A percentile compares a stretch with the other conserved stretches of the same genome.
Conservation (phyloP, 495 filamentous ascomycete species). For the Daldinia vernicosa region DNA sequence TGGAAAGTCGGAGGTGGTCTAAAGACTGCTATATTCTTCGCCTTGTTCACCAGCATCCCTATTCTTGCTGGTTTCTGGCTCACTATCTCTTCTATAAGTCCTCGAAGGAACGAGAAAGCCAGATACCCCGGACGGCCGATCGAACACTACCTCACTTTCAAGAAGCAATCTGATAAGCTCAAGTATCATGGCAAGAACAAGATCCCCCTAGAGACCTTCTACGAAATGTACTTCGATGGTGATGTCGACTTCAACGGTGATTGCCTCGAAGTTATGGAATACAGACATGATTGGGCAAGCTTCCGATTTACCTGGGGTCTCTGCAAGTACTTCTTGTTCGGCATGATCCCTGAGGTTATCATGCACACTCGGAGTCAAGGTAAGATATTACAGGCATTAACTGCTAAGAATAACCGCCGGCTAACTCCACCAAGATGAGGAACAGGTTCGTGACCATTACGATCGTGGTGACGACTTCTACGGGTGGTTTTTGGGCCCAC, state of each 20-base stretch:
- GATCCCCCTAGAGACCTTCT: conserved; percentile 87
- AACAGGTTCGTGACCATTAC: conserved; percentile 88
- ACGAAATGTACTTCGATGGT: conserved; percentile 89
- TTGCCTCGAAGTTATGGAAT: conserved; percentile 79
- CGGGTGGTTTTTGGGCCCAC: conserved; percentile 86
- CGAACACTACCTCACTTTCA: conserved; percentile 86
- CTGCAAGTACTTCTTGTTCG: conserved; percentile 75
- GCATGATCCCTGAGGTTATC: conserved; percentile 77
- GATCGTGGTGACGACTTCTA: conserved; percentile 91
- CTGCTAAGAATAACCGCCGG: not conserved
- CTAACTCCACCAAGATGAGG: conserved; percentile 68
- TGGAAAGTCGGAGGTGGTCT: conserved; percentile 75
- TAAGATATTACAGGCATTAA: conserved; percentile 42
- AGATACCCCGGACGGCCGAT: conserved; percentile 78
- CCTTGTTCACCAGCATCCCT: conserved; percentile 69
- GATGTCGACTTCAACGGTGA: conserved; percentile 89
- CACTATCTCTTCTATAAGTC: conserved; percentile 68
- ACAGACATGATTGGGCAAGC: conserved; percentile 87
- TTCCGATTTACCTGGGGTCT: conserved; percentile 78
- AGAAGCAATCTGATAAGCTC: conserved; percentile 72
- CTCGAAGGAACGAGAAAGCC: conserved; percentile 82
- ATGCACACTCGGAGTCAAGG: conserved; percentile 82
- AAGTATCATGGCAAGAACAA: conserved; percentile 81
- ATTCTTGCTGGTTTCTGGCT: conserved; percentile 79
- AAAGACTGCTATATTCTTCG: conserved; percentile 77